Percentiles rank a stretch among this genome's conserved stretches.
Evolutionary conservation across 768 basidiomycete species (phyloP).

Genomic region (Porphyrellus cyaneotinctus): DNA sequence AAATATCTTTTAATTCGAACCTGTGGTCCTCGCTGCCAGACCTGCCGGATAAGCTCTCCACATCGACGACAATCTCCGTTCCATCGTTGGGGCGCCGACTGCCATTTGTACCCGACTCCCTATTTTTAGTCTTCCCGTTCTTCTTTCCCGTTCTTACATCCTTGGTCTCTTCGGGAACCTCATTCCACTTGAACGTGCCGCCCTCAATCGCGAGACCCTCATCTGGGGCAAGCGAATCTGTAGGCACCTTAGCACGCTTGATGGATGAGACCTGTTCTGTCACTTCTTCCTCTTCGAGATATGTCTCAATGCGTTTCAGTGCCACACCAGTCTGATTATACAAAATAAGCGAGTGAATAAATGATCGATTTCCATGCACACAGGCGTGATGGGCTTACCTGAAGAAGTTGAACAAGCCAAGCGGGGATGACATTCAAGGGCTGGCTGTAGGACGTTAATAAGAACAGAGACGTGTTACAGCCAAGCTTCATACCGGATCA

Average conservation of each 20-base stretch:
- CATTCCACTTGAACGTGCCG: constrained; percentile 57
- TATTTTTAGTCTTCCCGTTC: constrained; percentile 6
- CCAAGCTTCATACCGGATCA: constrained; percentile 56
- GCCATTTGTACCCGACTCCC: neutral
- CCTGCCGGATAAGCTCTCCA: constrained; percentile 10
- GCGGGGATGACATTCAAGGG: constrained; percentile 79
- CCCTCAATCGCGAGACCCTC: constrained; percentile 45
- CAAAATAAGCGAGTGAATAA: neutral
- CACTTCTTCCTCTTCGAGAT: constrained; percentile 61
- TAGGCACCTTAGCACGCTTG: constrained; percentile 35
- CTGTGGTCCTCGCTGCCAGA: constrained; percentile 25
- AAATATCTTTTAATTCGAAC: constrained; percentile 43
- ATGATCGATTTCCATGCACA: accelerated
- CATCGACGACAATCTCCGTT: constrained; percentile 12
- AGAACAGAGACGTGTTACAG: neutral
- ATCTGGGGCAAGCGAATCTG: constrained; percentile 21
- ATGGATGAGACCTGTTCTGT: constrained; percentile 55
- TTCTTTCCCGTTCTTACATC: constrained; percentile 20
- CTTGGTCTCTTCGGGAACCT: constrained; percentile 37
- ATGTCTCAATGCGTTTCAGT: constrained; percentile 55
- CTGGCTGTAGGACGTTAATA: constrained; percentile 32
- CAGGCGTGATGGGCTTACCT: constrained; percentile 28
- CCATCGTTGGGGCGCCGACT: constrained; percentile 8
- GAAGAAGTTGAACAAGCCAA: constrained; percentile 75
- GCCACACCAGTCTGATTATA: constrained; percentile 48